Base-by-base conservation (phyloP, 306 rosid species). In the Senna siamea region DNA sequence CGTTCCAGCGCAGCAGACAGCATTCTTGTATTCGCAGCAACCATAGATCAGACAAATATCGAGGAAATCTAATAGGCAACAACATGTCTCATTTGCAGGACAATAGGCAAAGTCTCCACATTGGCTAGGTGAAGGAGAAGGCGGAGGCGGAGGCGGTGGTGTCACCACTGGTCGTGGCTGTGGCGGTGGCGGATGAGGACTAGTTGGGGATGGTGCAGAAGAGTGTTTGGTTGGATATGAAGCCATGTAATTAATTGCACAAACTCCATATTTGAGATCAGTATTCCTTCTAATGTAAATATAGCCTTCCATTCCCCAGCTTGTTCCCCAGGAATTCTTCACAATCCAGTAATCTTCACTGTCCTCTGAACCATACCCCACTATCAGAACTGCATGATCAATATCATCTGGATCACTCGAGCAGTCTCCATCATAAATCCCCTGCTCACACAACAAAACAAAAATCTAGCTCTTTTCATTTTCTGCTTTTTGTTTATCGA, bases 271-370 rank as follows among this genome's bases (percentile, higher is more conserved):
- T 15, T 44, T 3, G 48, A 89, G 58, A 71, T 81, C 17, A 20
- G 86, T 86, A 19, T 89, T 91, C 77, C 95, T 91, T 83, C 32
- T 89, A 1, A 91, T 80, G 64, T 81, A 83, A 60, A 91, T 37
- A 78, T 87, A 91, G 12, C 97, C 97, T 13, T 86, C 85, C 0
- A 91, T 38, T 60, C 97, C 97, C 97, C 97, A 91, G 8, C 34
- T 43, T 59, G 91, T 84, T 53, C 97, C 97, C 97, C 97, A 91
- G 0, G 97, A 91, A 81, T 91, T 91, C 80, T 91, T 91, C 20
- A 82, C 91, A 23, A 91, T 91, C 97, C 97, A 91, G 47, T 89
- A 91, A 83, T 91, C 95, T 64, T 86, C 90, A 57, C 38, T 82
- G 19, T 73, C 82, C 53, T 85, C 91, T 26, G 97, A 91, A 0